phyloP scores from a whole-genome alignment of 2,329 filamentous ascomycete genomes.

The Stachybotrys chlorohalonatus region DNA sequence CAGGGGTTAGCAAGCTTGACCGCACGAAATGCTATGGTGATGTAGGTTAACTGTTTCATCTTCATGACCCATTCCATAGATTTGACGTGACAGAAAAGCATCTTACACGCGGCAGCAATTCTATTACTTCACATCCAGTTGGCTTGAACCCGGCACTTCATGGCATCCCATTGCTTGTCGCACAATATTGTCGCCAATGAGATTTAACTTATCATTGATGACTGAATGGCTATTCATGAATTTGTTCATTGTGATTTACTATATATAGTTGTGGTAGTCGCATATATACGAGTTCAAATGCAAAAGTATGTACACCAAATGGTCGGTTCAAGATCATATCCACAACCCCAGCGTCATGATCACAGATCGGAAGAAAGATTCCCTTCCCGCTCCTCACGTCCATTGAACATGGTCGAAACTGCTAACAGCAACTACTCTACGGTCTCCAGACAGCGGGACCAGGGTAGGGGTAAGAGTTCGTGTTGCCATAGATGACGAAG shows the following conservation, averaged over 20 bases:
- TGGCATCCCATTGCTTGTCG: too few species aligned
- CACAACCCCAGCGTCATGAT: not conserved
- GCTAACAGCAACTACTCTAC: not conserved
- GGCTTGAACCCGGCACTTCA: too few species aligned
- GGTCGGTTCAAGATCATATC: not conserved
- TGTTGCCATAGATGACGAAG: conserved; percentile 22
- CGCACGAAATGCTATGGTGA: too few species aligned
- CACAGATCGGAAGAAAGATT: not conserved
- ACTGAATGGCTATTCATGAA: too few species aligned
- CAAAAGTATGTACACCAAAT: not conserved
- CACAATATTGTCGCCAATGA: too few species aligned
- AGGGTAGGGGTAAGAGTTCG: conserved; percentile 11
- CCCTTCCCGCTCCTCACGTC: not conserved
- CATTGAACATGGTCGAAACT: not conserved
- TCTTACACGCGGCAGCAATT: too few species aligned
- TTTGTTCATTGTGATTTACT: not conserved
- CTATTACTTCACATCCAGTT: too few species aligned
- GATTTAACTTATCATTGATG: too few species aligned
- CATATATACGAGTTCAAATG: not conserved
- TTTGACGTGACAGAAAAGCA: too few species aligned
- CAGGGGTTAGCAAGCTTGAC: too few species aligned
- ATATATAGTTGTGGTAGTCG: not conserved
- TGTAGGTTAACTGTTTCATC: too few species aligned
- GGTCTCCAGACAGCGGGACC: conserved; percentile 3
- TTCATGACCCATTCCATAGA: too few species aligned